phyloP scores from a whole-genome alignment of 176 grass and related monocot genomes.

The Dactylis glomerata region DNA sequence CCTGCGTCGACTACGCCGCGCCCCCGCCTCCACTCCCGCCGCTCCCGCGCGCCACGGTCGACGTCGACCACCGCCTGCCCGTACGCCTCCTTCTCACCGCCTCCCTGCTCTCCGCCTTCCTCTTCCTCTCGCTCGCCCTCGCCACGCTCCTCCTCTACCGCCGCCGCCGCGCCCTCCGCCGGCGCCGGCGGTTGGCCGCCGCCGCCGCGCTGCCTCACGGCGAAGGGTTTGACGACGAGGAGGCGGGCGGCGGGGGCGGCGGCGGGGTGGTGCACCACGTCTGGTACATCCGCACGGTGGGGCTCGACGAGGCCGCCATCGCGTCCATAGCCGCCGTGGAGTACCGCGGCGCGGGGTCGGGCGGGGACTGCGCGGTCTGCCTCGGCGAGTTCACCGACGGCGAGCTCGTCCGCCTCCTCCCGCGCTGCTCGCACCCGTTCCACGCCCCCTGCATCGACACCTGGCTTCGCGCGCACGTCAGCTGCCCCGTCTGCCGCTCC shows the following conservation, averaged over 20 bases:
- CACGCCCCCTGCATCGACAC: conserved; percentile 79
- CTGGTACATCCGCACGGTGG: conserved; percentile 75
- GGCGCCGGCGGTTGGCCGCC: background rate
- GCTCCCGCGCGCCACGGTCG: background rate
- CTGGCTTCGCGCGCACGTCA: conserved; percentile 79
- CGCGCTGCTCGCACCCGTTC: conserved; percentile 71
- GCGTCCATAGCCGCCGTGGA: conserved; percentile 60
- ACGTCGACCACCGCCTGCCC: conserved; percentile 20
- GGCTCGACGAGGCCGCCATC: conserved; percentile 79
- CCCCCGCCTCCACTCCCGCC: conserved; percentile 2
- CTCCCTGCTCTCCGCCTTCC: conserved; percentile 44
- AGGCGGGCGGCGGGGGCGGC: conserved; percentile 28
- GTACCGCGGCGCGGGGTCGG: conserved; percentile 37
- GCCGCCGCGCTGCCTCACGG: background rate
- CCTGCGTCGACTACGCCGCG: conserved; percentile 23
- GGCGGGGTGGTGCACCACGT: conserved; percentile 57
- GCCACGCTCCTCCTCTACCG: conserved; percentile 53
- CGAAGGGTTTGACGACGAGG: conserved; percentile 12
- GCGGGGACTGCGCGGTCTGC: conserved; percentile 69
- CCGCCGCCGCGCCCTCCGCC: conserved; percentile 38
- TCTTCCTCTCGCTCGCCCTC: conserved; percentile 51
- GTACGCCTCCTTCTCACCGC: conserved; percentile 44
- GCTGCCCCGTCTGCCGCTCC: conserved; percentile 71
- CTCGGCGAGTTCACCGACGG: conserved; percentile 77
- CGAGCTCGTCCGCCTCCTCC: conserved; percentile 72